These are phyloP conservation scores for Brassica incana DNA, from an alignment of 345 rosid species.

Conservation along the genomic window DNA sequence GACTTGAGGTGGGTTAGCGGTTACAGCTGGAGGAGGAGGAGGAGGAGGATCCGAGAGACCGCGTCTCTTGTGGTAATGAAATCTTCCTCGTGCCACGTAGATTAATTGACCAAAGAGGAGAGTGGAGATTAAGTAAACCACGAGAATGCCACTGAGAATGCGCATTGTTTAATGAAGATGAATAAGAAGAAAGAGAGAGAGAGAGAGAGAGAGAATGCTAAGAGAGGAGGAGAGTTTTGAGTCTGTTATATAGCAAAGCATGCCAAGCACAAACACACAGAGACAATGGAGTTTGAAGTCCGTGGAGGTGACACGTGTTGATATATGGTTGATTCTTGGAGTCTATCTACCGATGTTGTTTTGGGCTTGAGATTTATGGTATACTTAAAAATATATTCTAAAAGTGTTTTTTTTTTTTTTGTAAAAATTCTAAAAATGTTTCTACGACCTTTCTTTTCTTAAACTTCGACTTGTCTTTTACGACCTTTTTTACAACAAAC, in stretches of 20 bases:
- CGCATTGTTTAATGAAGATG: slow-evolving; percentile 28
- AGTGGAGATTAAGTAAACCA: slow-evolving; percentile 27
- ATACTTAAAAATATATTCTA: slow-evolving; percentile 17
- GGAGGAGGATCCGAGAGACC: slow-evolving; percentile 35
- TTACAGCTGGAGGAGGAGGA: slow-evolving; percentile 16
- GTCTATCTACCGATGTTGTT: slow-evolving; percentile 25
- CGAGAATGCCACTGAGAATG: slow-evolving; percentile 23
- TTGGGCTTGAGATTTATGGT: slow-evolving; percentile 20
- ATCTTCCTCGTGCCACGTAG: slow-evolving; percentile 51
- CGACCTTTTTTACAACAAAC: not conserved
- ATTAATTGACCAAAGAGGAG: slow-evolving; percentile 26
- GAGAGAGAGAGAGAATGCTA: not conserved
- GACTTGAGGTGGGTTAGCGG: slow-evolving; percentile 43
- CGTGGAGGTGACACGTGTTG: slow-evolving; percentile 49
- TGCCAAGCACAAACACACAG: not conserved
- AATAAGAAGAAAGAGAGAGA: slow-evolving; percentile 10
- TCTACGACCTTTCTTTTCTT: not conserved
- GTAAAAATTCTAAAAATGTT: slow-evolving; percentile 7
- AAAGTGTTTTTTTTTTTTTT: not conserved
- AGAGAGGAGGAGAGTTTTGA: slow-evolving; percentile 19
- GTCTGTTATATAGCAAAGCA: slow-evolving; percentile 41
- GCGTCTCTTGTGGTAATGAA: slow-evolving; percentile 64
- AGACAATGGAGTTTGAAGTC: slow-evolving; percentile 17
- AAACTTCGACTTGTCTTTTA: slow-evolving; percentile 11
- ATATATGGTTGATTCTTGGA: slow-evolving; percentile 39